Evolutionary conservation across 441 rosid genomes (phyloP), one percentile per base, ranked within the genome.

Genomic region (Croton setiger): DNA sequence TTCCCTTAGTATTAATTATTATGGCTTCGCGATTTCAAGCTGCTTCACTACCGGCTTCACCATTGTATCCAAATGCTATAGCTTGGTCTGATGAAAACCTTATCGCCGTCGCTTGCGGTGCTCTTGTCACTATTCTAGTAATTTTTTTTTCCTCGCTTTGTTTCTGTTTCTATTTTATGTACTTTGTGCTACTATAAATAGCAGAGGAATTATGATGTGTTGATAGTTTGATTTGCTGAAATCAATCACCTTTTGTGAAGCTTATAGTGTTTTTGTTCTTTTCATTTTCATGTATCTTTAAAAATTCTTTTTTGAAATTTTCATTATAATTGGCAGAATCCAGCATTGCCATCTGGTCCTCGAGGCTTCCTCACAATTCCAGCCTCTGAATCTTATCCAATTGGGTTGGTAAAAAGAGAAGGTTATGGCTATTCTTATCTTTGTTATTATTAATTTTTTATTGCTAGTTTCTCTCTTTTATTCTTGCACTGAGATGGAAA

Each of bases 31-130:
- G 92, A 61, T 94, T 94, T 81, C 98, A 88, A 73, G 96, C 89
- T 45, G 86, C 84, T 21, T 73, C 85, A 13, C 84, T 94, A 37
- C 94, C 82, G 77, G 85, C 87, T 55, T 80, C 92, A 2, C 97
- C 98, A 3, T 83, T 78, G 14, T 87, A 78, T 76, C 96, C 99
- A 4, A 84, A 85, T 76, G 85, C 97, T 76, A 76, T 94, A 37
- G 90, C 86, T 67, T 94, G 99, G 99, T 94, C 96, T n/a, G 85
- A 90, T 18, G 98, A 92, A 70, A 94, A 92, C 82, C 77, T 94
- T 15, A 81, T 94, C 45, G 99, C 97, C 56, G 92, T 92, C 55
- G 96, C 96, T 8, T 82, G 88, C 37, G 98, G 90, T 63, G 88
- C 83, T 78, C 78, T 90, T 9, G 97, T 94, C 79, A 83, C 85